Conservation (phyloP, 164 flowering plant species). For the Vitis rotundifolia region DNA sequence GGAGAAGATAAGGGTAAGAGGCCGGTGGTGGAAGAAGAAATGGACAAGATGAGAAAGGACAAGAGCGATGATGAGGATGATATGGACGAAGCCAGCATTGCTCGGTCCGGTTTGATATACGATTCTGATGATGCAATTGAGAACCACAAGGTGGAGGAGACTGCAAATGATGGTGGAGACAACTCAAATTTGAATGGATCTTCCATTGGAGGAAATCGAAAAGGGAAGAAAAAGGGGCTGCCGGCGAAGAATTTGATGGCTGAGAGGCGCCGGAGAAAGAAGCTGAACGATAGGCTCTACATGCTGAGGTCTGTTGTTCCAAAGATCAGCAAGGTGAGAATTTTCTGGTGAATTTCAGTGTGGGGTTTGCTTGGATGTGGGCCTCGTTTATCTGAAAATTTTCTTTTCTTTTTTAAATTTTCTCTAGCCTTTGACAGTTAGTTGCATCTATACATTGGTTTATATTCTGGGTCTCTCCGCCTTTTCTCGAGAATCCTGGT, state of each 20-base stretch:
- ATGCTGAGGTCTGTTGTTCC: constrained; percentile 98
- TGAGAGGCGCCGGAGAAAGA: constrained; percentile 90
- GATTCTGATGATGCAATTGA: constrained; percentile 65
- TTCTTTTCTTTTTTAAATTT: too few species aligned
- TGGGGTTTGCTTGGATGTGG: neutral
- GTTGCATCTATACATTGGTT: too few species aligned
- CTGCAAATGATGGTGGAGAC: constrained; percentile 37
- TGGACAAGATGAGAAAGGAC: constrained; percentile 35
- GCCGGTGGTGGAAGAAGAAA: constrained; percentile 13
- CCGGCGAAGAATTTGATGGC: constrained; percentile 98
- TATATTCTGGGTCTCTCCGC: too few species aligned
- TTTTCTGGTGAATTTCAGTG: constrained; percentile 1
- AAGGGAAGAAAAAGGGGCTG: constrained; percentile 93
- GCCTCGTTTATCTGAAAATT: neutral
- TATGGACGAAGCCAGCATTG: constrained; percentile 61
- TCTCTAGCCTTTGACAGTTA: too few species aligned
- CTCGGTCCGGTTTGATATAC: constrained; percentile 67
- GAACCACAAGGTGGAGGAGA: constrained; percentile 25
- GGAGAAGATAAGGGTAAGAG: constrained; percentile 21
- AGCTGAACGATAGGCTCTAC: constrained; percentile 92
- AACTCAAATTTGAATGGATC: constrained; percentile 56
- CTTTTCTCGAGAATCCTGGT: too few species aligned
- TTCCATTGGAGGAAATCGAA: constrained; percentile 65
- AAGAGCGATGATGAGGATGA: constrained; percentile 35
- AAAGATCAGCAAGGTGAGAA: constrained; percentile 84